These are phyloP conservation scores for Prunus armeniaca DNA, from an alignment of 306 rosid species.

Conservation along the genomic window DNA sequence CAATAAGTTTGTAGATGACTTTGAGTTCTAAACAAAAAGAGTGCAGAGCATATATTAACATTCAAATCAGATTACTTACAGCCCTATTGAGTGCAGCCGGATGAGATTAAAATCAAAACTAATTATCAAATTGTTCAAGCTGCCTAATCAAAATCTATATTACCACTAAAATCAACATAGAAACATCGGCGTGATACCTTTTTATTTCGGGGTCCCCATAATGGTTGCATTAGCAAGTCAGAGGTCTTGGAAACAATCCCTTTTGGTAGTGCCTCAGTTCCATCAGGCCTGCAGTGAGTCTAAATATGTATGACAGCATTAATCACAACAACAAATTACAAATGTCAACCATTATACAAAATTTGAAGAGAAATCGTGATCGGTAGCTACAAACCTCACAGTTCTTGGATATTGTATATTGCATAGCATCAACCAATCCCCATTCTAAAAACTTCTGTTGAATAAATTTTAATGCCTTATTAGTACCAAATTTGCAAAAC, in stretches of 20 bases:
- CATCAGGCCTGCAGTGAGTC: conserved; percentile 22
- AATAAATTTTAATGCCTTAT: neutral
- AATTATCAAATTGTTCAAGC: neutral
- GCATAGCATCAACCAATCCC: conserved; percentile 19
- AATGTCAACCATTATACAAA: neutral
- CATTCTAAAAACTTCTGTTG: conserved; percentile 22
- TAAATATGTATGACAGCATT: neutral
- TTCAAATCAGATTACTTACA: neutral
- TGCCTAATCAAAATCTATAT: neutral
- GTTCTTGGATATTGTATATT: neutral
- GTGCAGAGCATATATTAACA: neutral
- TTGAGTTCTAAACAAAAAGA: conserved; percentile 32
- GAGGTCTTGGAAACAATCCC: conserved; percentile 40
- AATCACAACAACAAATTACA: neutral
- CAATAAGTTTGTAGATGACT: conserved; percentile 51
- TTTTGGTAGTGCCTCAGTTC: conserved; percentile 33
- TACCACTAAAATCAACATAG: neutral
- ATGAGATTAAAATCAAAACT: neutral
- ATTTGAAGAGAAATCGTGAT: neutral
- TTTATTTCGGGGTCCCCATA: conserved; percentile 30
- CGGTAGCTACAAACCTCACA: conserved; percentile 25
- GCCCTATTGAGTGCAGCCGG: neutral
- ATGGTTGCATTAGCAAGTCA: conserved; percentile 36
- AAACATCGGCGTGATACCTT: neutral
- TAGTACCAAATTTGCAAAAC: neutral